These are phyloP conservation scores for Davidsoniella australis DNA, from an alignment of 2,329 filamentous ascomycete genomes.

Conservation along the genomic window DNA sequence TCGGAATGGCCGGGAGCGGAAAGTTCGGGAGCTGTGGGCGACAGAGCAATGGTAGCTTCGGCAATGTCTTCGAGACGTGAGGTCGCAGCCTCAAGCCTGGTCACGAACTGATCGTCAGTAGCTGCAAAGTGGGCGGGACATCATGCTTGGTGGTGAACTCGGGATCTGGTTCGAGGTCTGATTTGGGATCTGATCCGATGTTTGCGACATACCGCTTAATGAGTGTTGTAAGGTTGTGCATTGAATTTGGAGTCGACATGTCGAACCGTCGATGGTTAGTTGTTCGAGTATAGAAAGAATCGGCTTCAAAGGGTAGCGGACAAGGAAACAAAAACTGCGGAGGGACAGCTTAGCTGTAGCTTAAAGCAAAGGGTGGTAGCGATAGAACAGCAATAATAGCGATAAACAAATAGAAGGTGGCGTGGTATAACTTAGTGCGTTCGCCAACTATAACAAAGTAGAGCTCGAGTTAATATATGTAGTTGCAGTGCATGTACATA, in stretches of 20 bases:
- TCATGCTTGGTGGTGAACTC: not conserved
- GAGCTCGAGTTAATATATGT: too few species aligned
- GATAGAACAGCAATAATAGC: too few species aligned
- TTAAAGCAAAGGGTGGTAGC: too few species aligned
- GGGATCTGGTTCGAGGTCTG: not conserved
- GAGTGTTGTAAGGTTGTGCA: constrained; percentile 92
- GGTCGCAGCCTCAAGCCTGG: constrained; percentile 89
- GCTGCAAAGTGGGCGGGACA: not conserved
- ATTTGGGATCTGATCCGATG: not conserved
- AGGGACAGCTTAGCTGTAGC: too few species aligned
- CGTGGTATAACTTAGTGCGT: too few species aligned
- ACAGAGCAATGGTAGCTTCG: constrained; percentile 48
- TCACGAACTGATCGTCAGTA: not conserved
- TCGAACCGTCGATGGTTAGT: constrained; percentile 12
- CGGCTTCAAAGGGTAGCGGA: too few species aligned
- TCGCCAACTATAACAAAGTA: too few species aligned
- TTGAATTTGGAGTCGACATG: constrained; percentile 65
- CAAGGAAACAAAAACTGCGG: too few species aligned
- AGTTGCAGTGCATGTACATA: too few species aligned
- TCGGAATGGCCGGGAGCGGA: constrained; percentile 9
- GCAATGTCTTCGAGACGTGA: constrained; percentile 94
- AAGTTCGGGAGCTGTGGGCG: constrained; percentile 29
- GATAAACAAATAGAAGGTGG: too few species aligned
- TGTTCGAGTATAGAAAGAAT: too few species aligned
- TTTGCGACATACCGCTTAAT: constrained; percentile 70